Base-by-base conservation (phyloP, 495 filamentous ascomycete species). In the Melanomma pulvis-pyrius region DNA sequence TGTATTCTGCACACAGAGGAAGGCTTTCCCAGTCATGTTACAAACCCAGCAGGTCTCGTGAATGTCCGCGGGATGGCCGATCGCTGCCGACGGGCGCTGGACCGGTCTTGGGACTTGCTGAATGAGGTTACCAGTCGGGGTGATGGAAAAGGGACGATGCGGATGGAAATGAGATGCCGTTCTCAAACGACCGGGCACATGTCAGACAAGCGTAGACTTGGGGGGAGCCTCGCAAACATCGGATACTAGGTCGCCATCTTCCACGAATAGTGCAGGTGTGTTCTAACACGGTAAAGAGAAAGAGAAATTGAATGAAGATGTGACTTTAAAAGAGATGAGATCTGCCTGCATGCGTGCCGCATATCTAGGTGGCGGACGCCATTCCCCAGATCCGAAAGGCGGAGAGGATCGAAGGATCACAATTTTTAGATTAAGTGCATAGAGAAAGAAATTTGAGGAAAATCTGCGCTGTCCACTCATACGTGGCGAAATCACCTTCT, bases 51-150 rank as follows among this genome's bases (percentile, higher is more conserved):
- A 6, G 50, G 60, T 55, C 60, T 55, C 25, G 60, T 46, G 60
- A 53, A 26, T 39, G 36, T 44, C 32, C 60, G 48, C 49, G 60
- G 60, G 60, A 30, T 30, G 48, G 50, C 13, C 30, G 60, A 63
- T 63, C 29, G 48, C n/a, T 17, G 30, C 11, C 5, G 22, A 63
- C 19, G 28, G 28, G 13, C 29, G 11, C n/a, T 1, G 57, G 4
- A 7, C 34, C 12, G 57, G 24, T 28, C 34, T 58, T 13, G 12
- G 30, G 34, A 63, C 25, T 46, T 48, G 25, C 39, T 61, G n/a
- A 25, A 36, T 51, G 46, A 36, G 44, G 59, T 12, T 49, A 36
- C 39, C 19, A 21, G 46, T 51, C 59, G 26, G 59, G 46, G 30
- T 6, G 15, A 41, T 52, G 46, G 24, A 41, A 51, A 21, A 24